Base-by-base conservation (phyloP, 1,284 basidiomycete species). In the Cronartium quercuum region DNA sequence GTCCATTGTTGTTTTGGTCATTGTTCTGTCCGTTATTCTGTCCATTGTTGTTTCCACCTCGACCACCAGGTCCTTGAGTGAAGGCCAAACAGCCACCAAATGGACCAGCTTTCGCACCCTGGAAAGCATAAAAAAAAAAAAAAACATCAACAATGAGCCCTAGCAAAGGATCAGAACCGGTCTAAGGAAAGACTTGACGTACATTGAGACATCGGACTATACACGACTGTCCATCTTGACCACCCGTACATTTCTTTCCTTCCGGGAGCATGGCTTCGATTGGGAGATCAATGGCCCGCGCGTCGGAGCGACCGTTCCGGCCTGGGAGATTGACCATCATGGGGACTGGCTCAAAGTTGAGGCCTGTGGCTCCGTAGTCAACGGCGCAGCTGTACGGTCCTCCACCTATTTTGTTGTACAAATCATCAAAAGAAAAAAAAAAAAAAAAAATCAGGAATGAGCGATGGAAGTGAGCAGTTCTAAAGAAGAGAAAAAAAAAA, bases 71-170 rank as follows among this genome's bases (percentile, higher is more conserved):
- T 38, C 58, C 57, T 38, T 75, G 73, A 10, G 73, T 75, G 35
- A 75, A 75, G 34, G 65, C 73, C 15, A 75, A 29, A 68, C 73
- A 75, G 3, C 65, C 73, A 35, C 73, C 73, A 18, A 75, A 75
- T 13, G 73, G 73, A 68, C 73, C 73, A 12, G 73, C 73, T 68
- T 63, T 63, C n/a, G 73, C 73, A n/a, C 65, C 73, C 73, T 75
- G 35, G 18, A 62, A 63, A 13, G 47, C 47, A 29, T 5, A 24
- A 29, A 7, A 29, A 13, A 61, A 62, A 34, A 4, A 47, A 37
- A 15, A 13, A 38, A 37, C 37, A 6, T 21, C 9, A 38, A 13
- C 6, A 57, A 41, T 24, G 40, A 62, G 29, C 29, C 29, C 29
- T 29, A 29, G 29, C 29, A 29, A 29, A 29, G 29, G 1, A 13